Conservation (phyloP, 805 yeast genomes). For the Starmerella bombicola region DNA sequence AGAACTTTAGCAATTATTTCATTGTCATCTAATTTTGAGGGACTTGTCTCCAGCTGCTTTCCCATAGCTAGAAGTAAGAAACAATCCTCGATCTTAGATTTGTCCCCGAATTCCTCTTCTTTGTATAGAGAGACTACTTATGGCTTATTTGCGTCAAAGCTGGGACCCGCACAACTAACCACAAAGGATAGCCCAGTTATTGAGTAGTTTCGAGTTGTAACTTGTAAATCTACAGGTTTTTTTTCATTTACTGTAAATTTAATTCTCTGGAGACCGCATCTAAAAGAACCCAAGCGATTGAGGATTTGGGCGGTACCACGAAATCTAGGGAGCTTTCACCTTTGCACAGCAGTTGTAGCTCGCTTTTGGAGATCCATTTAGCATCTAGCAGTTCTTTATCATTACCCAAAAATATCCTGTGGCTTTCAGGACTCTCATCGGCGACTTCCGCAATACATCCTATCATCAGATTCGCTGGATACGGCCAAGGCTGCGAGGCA, state of each 20-base stretch:
- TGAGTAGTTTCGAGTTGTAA: neutral
- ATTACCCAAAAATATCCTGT: constrained; percentile 51
- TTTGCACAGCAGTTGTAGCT: constrained; percentile 34
- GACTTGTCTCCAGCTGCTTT: constrained; percentile 24
- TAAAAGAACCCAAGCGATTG: constrained; percentile 29
- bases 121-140: no score
- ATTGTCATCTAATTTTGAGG: constrained; percentile 21
- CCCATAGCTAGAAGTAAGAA: constrained; percentile 1
- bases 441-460: constrained; percentile 79
- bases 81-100: neutral
- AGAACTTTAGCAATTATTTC: constrained; percentile 27
- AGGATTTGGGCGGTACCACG: constrained; percentile 26
- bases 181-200: no score
- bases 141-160: no score
- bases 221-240: neutral
- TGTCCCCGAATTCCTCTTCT: no score
- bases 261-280: constrained; percentile 18
- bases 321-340: constrained; percentile 17
- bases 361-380: constrained; percentile 59
- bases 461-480: constrained; percentile 84
- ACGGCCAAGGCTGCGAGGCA: constrained; percentile 94
- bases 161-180: no score
- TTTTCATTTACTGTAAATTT: neutral
- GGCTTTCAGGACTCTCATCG: constrained; percentile 36
- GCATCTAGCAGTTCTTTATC: constrained; percentile 84